These are phyloP conservation scores for Mycena vitilis DNA, from an alignment of 768 basidiomycete genomes.

Conservation along the genomic window DNA sequence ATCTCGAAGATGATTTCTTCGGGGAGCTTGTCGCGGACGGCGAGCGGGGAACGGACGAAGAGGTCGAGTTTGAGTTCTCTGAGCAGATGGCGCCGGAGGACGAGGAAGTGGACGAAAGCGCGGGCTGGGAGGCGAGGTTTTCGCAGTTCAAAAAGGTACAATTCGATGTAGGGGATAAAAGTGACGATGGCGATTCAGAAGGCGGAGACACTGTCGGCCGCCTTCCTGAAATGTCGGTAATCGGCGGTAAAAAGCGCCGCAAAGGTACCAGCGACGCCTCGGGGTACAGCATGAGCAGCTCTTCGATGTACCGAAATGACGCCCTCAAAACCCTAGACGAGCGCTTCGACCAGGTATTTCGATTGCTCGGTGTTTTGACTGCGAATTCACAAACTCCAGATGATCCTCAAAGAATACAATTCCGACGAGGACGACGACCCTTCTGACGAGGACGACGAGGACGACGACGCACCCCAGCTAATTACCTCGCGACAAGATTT, in stretches of 20 bases:
- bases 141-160: slow-evolving; percentile 78
- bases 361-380: neutral
- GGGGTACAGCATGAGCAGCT: slow-evolving; percentile 97
- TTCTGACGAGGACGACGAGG: slow-evolving; percentile 61
- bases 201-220: slow-evolving; percentile 84
- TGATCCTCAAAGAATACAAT: slow-evolving; percentile 87
- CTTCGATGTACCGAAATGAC: slow-evolving; percentile 94
- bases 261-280: slow-evolving; percentile 87
- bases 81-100: slow-evolving; percentile 59
- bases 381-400: slow-evolving; percentile 44
- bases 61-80: slow-evolving; percentile 73
- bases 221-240: slow-evolving; percentile 79
- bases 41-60: slow-evolving; percentile 71
- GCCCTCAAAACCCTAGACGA: slow-evolving; percentile 91
- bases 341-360: slow-evolving; percentile 87
- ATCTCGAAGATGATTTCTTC: slow-evolving; percentile 81
- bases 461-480: slow-evolving; percentile 76
- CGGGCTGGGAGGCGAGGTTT: slow-evolving; percentile 83
- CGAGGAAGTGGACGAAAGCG: slow-evolving; percentile 43
- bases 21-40: slow-evolving; percentile 77
- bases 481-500: slow-evolving; percentile 91
- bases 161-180: slow-evolving; percentile 45
- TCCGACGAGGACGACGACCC: slow-evolving; percentile 62
- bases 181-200: slow-evolving; percentile 73
- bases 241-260: slow-evolving; percentile 77